phyloP scores from a whole-genome alignment of 106 monocot genomes.

The Allium fistulosum region DNA sequence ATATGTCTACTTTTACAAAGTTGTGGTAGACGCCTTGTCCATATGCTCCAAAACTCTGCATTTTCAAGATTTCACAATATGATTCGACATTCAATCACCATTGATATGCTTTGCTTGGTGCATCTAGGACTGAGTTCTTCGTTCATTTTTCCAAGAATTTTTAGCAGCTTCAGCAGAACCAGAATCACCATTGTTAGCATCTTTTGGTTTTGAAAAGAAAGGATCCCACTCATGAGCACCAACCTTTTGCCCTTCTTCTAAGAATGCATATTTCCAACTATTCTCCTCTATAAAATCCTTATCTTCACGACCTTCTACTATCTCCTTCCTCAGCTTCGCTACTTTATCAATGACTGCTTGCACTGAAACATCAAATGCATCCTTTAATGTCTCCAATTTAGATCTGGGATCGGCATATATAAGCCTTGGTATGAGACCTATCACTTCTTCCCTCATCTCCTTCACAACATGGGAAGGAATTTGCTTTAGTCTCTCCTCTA shows the following conservation, averaged over 20 bases:
- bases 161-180: conserved; percentile 41
- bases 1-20: conserved; percentile 3
- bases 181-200: conserved; percentile 30
- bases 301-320: conserved; percentile 44
- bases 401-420: conserved; percentile 73
- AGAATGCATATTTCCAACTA: conserved; percentile 80
- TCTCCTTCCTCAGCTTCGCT: conserved; percentile 54
- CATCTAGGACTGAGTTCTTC: conserved; percentile 26
- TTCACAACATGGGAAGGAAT: conserved; percentile 48
- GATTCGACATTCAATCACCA: neutral
- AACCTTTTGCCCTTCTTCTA: conserved; percentile 56
- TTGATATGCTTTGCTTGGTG: conserved; percentile 4
- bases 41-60: conserved; percentile 1
- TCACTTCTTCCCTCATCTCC: conserved; percentile 61
- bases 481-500: conserved; percentile 49
- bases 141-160: conserved; percentile 61
- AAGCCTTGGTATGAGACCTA: conserved; percentile 63
- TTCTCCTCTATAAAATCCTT: conserved; percentile 81
- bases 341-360: conserved; percentile 65
- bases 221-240: conserved; percentile 90
- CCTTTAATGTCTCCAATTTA: conserved; percentile 46
- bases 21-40: neutral
- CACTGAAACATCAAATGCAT: conserved; percentile 87
- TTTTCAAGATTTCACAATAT: neutral
- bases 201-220: conserved; percentile 80